phyloP scores from a whole-genome alignment of 352 stramenopile genomes.

The Globisporangium nagaii region DNA sequence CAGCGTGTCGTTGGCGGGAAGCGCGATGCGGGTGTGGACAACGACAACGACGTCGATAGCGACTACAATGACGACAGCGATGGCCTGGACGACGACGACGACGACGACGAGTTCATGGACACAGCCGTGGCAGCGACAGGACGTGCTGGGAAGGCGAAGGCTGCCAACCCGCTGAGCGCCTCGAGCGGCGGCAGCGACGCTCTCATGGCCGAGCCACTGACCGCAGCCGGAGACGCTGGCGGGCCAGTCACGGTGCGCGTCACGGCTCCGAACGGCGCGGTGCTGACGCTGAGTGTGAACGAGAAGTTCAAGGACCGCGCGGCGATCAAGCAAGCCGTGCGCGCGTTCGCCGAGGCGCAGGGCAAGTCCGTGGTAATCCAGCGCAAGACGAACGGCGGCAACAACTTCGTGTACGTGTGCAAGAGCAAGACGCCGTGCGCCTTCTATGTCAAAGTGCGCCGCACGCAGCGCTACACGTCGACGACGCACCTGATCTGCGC shows the following conservation, averaged over 20 bases:
- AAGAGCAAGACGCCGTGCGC: constrained; percentile 32
- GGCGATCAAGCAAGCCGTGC: constrained; percentile 30
- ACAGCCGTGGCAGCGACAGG: no score
- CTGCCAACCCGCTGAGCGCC: neutral
- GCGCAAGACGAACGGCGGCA: constrained; percentile 32
- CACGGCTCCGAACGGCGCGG: neutral
- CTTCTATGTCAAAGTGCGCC: constrained; percentile 35
- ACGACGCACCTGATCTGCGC: constrained; percentile 9
- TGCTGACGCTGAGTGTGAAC: constrained; percentile 9
- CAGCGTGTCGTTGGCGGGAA: neutral
- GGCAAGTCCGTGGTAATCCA: constrained; percentile 32
- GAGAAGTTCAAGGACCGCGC: constrained; percentile 30
- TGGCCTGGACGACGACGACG: neutral
- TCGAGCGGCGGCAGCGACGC: neutral
- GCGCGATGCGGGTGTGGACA: neutral
- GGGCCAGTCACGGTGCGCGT: neutral
- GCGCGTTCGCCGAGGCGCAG: constrained; percentile 34
- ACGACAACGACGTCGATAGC: neutral
- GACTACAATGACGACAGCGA: neutral
- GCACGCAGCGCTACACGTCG: constrained; percentile 1
- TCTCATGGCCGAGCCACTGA: neutral
- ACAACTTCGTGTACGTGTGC: constrained; percentile 46
- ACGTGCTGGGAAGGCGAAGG: no score
- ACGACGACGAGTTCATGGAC: neutral
- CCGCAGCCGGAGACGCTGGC: neutral